Evolutionary conservation across 2,329 filamentous ascomycete species (phyloP).

Genomic region (Epichloe elymi): DNA sequence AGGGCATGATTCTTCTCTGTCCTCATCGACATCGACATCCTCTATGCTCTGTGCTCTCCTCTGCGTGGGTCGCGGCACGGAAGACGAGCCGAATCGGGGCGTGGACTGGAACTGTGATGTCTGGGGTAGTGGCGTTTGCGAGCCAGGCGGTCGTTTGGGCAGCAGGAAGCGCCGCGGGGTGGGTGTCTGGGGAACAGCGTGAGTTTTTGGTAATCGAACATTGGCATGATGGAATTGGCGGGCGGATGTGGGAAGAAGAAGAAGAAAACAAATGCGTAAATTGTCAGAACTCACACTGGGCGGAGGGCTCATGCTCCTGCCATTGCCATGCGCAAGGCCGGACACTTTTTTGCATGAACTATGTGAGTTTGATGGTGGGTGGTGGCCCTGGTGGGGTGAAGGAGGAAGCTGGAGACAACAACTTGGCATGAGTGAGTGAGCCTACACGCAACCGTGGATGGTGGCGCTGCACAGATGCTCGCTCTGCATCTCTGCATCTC

Average conservation of each 20-base stretch:
- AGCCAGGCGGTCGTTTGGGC: constrained; percentile 19
- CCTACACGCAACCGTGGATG: too few species aligned
- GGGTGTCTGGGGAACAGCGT: constrained; percentile 18
- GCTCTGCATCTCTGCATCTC: too few species aligned
- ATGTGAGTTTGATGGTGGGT: background rate
- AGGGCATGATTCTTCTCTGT: constrained; percentile 5
- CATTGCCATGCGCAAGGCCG: background rate
- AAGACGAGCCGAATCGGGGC: constrained; percentile 24
- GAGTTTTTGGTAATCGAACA: too few species aligned
- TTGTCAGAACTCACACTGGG: background rate
- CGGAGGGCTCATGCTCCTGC: constrained; percentile 2
- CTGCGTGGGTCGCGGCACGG: constrained; percentile 17
- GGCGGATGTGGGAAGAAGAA: background rate
- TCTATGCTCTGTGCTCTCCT: constrained; percentile 17
- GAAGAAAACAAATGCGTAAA: background rate
- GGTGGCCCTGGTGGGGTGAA: background rate
- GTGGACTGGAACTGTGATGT: constrained; percentile 24
- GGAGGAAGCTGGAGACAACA: background rate
- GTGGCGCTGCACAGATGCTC: too few species aligned
- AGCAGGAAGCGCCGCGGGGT: constrained; percentile 26
- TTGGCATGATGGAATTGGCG: background rate
- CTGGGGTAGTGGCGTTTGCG: constrained; percentile 17
- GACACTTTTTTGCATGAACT: background rate
- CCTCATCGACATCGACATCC: constrained; percentile 21
- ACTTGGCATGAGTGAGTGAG: too few species aligned